Conservation (phyloP, 768 basidiomycete genomes). For the Boletus sp. region DNA sequence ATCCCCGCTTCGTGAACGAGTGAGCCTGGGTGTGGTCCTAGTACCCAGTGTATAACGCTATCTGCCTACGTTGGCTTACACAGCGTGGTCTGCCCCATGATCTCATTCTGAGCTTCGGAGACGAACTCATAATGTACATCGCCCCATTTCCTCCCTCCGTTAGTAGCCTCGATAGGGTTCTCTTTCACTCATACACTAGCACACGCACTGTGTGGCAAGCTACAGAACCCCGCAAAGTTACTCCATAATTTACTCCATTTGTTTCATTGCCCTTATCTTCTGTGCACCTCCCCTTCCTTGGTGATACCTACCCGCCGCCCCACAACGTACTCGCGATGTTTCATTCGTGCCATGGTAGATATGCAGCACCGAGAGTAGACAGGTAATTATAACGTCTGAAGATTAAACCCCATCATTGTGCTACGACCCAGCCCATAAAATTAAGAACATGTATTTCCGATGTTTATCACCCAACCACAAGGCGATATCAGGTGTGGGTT, state of each 20-base stretch:
- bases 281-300: too few species aligned
- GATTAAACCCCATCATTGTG: not conserved
- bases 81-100: not conserved
- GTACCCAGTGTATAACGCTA: not conserved
- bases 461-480: not conserved
- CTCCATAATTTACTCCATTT: too few species aligned
- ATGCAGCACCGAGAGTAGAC: not conserved
- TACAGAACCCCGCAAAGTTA: too few species aligned
- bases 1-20: not conserved
- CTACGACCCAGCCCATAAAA: not conserved
- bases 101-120: not conserved
- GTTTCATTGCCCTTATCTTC: too few species aligned
- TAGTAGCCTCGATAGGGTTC: not conserved
- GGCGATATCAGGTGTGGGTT: not conserved
- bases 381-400: too few species aligned
- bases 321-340: constrained; percentile 19
- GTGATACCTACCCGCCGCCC: too few species aligned
- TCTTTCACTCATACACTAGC: not conserved
- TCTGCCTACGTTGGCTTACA: not conserved
- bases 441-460: not conserved
- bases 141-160: not conserved
- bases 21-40: not conserved
- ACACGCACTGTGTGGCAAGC: not conserved
- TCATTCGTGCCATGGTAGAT: not conserved
- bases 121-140: not conserved